phyloP scores from a whole-genome alignment of 2,329 filamentous ascomycete species.

The Fusarium mundagurra region DNA sequence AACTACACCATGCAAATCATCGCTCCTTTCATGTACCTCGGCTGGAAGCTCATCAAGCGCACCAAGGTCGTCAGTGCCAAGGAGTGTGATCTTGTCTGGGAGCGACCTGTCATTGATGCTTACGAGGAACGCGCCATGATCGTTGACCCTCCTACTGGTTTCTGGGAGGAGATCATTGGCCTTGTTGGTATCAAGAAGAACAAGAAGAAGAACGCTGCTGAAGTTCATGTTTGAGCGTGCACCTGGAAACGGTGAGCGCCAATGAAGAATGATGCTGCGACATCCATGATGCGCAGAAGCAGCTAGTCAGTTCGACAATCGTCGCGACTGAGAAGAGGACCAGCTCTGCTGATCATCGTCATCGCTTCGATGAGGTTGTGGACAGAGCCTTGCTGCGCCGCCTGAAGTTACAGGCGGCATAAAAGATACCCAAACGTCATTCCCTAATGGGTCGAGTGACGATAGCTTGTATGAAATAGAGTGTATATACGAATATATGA shows the following conservation, averaged over 20 bases:
- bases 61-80: constrained; percentile 60
- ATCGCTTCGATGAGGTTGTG: not conserved
- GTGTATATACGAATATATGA: constrained; percentile 14
- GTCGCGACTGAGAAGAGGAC: not conserved
- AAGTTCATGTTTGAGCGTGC: constrained; percentile 18
- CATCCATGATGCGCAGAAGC: not conserved
- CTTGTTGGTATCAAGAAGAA: constrained; percentile 27
- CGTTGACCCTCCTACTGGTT: constrained; percentile 52
- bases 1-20: constrained; percentile 63
- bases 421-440: constrained; percentile 19
- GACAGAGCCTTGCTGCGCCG: not conserved
- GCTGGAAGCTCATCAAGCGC: constrained; percentile 67
- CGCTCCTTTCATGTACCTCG: constrained; percentile 57
- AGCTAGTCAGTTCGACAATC: not conserved
- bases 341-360: not conserved
- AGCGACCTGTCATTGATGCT: constrained; percentile 61
- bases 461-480: not conserved
- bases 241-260: not conserved
- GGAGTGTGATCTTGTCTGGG: constrained; percentile 65
- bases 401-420: not conserved
- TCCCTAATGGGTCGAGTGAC: not conserved
- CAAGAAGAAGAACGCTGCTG: constrained; percentile 20
- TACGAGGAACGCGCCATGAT: constrained; percentile 55
- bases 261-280: not conserved
- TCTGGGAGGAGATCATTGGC: constrained; percentile 42